Conservation (phyloP, 345 rosid species). For the Aegle marmelos region DNA sequence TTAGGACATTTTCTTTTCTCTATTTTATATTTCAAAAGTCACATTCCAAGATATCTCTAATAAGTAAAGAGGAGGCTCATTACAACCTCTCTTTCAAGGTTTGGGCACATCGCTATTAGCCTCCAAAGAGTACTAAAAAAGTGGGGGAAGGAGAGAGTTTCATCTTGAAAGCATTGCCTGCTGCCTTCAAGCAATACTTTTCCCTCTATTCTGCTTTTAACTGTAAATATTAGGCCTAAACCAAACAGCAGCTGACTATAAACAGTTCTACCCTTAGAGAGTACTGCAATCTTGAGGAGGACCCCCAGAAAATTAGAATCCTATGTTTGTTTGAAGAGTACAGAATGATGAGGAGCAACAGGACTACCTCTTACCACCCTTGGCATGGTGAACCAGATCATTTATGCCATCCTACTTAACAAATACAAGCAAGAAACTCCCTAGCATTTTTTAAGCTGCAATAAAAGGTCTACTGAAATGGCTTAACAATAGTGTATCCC, state of each 20-base stretch:
- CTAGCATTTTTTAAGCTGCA: background rate
- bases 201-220: background rate
- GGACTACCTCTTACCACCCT: background rate
- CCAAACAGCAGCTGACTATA: background rate
- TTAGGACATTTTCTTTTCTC: background rate
- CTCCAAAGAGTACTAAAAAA: background rate
- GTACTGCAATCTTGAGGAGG: background rate
- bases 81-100: too few relatives aligned
- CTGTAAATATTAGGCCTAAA: background rate
- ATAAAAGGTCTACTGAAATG: background rate
- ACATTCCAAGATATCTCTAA: background rate
- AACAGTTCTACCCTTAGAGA: background rate
- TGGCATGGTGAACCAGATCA: background rate
- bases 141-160: background rate
- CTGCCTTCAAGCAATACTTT: background rate
- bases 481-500: background rate
- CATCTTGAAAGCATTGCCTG: background rate
- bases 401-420: background rate
- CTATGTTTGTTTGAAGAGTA: background rate
- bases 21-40: background rate
- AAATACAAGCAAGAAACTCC: background rate
- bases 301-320: background rate
- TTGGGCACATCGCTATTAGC: background rate
- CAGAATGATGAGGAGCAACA: background rate
- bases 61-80: background rate